A percentile compares a stretch with the other conserved stretches of the same genome.
These are phyloP conservation scores for Leccinum disarticulatum DNA, from an alignment of 768 basidiomycete genomes.

Conservation along the genomic window DNA sequence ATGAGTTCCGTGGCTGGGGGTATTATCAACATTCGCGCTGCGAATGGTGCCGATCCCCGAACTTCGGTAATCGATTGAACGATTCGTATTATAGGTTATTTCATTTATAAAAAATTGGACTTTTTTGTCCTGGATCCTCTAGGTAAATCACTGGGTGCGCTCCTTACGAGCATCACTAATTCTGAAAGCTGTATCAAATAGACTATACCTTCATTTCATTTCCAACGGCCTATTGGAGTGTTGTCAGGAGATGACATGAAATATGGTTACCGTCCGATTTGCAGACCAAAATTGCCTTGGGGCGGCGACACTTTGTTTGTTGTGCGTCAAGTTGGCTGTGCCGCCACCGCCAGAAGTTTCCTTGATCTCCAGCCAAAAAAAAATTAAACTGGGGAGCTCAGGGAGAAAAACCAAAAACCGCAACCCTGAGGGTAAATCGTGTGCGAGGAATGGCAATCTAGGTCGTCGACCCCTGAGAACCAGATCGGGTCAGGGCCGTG, in stretches of 20 bases:
- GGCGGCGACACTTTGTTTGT: too few relatives aligned
- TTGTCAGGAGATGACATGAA: background rate
- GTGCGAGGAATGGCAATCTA: too few relatives aligned
- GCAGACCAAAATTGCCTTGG: background rate
- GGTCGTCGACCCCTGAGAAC: background rate
- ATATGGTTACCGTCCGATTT: background rate
- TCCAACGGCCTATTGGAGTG: background rate
- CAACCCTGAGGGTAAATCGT: too few relatives aligned
- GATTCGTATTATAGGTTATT: background rate
- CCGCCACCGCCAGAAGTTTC: too few relatives aligned
- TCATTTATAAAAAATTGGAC: background rate
- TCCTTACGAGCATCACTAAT: background rate
- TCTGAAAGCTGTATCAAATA: background rate
- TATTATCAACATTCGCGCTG: conserved; percentile 42
- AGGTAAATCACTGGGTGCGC: background rate
- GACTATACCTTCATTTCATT: background rate
- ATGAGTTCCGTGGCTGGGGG: conserved; percentile 44
- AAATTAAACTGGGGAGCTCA: too few relatives aligned
- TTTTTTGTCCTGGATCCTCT: background rate
- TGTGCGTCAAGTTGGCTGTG: too few relatives aligned
- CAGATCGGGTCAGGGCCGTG: too few relatives aligned
- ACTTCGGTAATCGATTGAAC: conserved; percentile 38
- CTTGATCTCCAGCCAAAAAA: background rate
- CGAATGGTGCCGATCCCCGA: conserved; percentile 39
- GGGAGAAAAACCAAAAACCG: too few relatives aligned